Conservation (phyloP, 169 alveolate species). For the Theileria annulata region DNA sequence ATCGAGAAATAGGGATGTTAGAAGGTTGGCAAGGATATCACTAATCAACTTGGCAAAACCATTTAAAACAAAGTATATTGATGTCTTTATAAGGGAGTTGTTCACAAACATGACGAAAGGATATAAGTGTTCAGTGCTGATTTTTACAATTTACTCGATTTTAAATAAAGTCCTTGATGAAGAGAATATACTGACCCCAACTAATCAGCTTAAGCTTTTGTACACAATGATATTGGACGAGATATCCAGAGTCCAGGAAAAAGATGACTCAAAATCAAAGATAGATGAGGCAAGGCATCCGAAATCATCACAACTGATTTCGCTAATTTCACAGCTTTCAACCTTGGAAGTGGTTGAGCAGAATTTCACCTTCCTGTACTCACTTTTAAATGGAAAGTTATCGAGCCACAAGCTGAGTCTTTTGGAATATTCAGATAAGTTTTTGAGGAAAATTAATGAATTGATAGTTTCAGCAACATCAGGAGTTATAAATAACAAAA, state of each 20-base stretch:
- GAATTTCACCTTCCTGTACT: slow-evolving; percentile 17
- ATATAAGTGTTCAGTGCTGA: slow-evolving; percentile 39
- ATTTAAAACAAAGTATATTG: slow-evolving; percentile 21
- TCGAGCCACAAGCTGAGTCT: slow-evolving; percentile 5
- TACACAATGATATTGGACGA: slow-evolving; percentile 40
- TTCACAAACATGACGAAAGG: slow-evolving; percentile 34
- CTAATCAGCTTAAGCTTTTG: slow-evolving; percentile 10
- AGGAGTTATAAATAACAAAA: slow-evolving; percentile 30
- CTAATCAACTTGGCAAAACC: slow-evolving; percentile 33
- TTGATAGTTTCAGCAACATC: slow-evolving; percentile 22
- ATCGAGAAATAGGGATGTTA: slow-evolving; percentile 29
- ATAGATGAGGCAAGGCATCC: slow-evolving; percentile 55
- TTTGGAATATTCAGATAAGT: slow-evolving; percentile 45
- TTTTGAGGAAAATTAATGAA: slow-evolving; percentile 25
- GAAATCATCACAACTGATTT: slow-evolving; percentile 25
- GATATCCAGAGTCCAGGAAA: slow-evolving; percentile 32
- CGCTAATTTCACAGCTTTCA: slow-evolving; percentile 32
- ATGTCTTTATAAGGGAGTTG: slow-evolving; percentile 40
- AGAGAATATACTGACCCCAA: slow-evolving; percentile 5
- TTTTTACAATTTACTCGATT: slow-evolving; percentile 46
- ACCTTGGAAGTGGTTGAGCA: slow-evolving; percentile 26
- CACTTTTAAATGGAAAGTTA: slow-evolving; percentile 40
- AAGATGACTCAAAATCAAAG: slow-evolving; percentile 38
- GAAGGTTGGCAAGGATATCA: slow-evolving; percentile 35
- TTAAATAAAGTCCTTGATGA: slow-evolving; percentile 21